These are phyloP conservation scores for Hypoxylon sp. DNA, from an alignment of 2,329 filamentous ascomycete species.

Conservation along the genomic window DNA sequence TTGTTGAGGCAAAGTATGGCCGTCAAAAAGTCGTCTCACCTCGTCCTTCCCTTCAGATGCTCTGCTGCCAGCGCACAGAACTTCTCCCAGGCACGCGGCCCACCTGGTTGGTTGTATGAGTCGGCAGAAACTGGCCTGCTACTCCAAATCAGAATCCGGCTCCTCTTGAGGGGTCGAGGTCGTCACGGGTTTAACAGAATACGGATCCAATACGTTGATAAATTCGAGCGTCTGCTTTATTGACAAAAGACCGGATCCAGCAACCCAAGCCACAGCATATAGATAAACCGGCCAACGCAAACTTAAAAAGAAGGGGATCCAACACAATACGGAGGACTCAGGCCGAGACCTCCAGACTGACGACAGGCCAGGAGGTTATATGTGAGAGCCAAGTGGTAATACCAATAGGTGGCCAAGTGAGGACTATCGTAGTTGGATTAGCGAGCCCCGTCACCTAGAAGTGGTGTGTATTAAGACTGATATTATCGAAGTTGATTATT, in stretches of 20 bases:
- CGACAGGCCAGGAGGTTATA: conserved; percentile 35
- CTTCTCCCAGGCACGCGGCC: conserved; percentile 22
- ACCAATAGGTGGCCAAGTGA: conserved; percentile 32
- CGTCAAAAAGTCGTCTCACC: conserved; percentile 29
- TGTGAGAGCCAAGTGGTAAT: conserved; percentile 38
- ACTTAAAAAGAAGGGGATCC: conserved; percentile 9
- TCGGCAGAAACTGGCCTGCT: conserved; percentile 17
- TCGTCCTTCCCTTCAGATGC: conserved; percentile 19
- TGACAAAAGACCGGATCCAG: not conserved
- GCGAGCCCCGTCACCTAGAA: conserved; percentile 35
- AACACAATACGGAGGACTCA: conserved; percentile 20
- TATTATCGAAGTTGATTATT: conserved; percentile 47
- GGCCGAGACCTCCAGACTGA: conserved; percentile 11
- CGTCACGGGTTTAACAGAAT: conserved; percentile 11
- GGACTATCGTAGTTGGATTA: conserved; percentile 40
- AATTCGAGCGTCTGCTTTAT: conserved; percentile 8
- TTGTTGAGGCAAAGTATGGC: conserved; percentile 37
- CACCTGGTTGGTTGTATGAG: conserved; percentile 23
- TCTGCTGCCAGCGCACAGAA: conserved; percentile 35
- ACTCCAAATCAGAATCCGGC: conserved; percentile 11
- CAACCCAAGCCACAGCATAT: conserved; percentile 7
- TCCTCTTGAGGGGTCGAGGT: conserved; percentile 17
- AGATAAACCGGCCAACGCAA: conserved; percentile 15
- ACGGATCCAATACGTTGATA: conserved; percentile 1
- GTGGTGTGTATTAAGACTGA: conserved; percentile 45